Base-by-base conservation (phyloP, 2,329 filamentous ascomycete genomes). In the Trichoderma gracile region DNA sequence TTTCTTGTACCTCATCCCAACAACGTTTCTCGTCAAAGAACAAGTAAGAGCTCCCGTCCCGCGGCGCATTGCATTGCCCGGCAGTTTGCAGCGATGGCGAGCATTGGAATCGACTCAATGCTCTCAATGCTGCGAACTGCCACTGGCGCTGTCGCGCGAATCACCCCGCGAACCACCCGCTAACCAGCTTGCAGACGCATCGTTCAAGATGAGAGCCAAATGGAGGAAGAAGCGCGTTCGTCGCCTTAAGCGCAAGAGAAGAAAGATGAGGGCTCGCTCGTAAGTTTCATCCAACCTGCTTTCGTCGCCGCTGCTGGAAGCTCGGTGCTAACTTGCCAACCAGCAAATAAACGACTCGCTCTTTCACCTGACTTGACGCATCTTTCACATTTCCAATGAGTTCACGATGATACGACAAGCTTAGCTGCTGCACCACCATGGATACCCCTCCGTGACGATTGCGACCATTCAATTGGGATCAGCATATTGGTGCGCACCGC, bases 221-320 rank as follows among this genome's bases (percentile, higher is more conserved):
- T 98, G 95, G 95, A 95, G 94, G 88, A 99, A 99, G 91, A 99
- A 99, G 94, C 89, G 95, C 82, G 93, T 97, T 84, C 88, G 95
- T 78, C 90, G 95, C 83, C 92, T 99, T 82, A 98, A 98, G 91
- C 90, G 93, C 81, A 99, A 99, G 93, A 93, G 95, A 86, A 96
- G 95, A 93, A 99, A 99, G 94, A 97, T 95, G 85, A 89, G 95
- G 81, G 95, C 94, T 77, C 86, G 95, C 85, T 93, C 89, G 95
- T 98, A 87, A 87, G 93, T 84, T 42, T 21, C n/a, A 17, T 19
- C 21, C 47, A 43, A 19, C 19, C 5, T 10, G 1, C 25, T 23
- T 21, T 8, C 14, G 49, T 10, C 19, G 43, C 9, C 17, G 46
- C 14, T 38, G 46, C 14, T 38, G 71, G 70, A 38, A 62, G 27